phyloP scores from a whole-genome alignment of 2,329 filamentous ascomycete species.

The Pseudopithomyces maydicus region DNA sequence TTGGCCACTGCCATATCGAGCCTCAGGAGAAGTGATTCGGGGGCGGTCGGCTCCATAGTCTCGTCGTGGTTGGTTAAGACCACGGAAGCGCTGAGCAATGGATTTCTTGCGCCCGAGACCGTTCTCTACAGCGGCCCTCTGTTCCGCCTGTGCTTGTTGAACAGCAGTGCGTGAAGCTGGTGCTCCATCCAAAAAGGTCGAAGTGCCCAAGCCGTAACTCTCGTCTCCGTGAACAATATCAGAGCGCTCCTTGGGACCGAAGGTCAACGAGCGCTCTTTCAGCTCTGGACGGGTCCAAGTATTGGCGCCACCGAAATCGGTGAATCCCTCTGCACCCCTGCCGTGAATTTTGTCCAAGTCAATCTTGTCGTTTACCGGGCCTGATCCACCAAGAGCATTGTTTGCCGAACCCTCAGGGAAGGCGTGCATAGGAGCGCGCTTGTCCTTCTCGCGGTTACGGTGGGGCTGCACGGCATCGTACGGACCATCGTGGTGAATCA shows the following conservation, averaged over 20 bases:
- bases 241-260: constrained; percentile 51
- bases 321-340: constrained; percentile 81
- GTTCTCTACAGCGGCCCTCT: constrained; percentile 46
- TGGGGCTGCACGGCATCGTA: constrained; percentile 97
- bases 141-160: constrained; percentile 73
- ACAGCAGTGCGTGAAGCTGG: constrained; percentile 83
- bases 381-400: constrained; percentile 86
- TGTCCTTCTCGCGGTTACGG: constrained; percentile 82
- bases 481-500: constrained; percentile 96
- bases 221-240: constrained; percentile 84
- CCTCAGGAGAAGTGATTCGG: constrained; percentile 55
- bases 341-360: constrained; percentile 91
- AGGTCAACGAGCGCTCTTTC: constrained; percentile 34
- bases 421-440: constrained; percentile 90
- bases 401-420: constrained; percentile 93
- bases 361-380: constrained; percentile 79
- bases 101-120: constrained; percentile 89
- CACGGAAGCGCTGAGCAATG: constrained; percentile 86
- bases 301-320: constrained; percentile 66
- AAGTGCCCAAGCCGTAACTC: constrained; percentile 83
- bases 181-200: constrained; percentile 92
- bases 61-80: constrained; percentile 74
- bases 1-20: constrained; percentile 52
- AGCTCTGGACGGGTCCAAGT: constrained; percentile 42
- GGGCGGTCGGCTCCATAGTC: constrained; percentile 51